A percentile compares a stretch with the other conserved stretches of the same genome.
Conservation (phyloP, 2,329 filamentous ascomycete genomes). For the Apiospora aurea region DNA sequence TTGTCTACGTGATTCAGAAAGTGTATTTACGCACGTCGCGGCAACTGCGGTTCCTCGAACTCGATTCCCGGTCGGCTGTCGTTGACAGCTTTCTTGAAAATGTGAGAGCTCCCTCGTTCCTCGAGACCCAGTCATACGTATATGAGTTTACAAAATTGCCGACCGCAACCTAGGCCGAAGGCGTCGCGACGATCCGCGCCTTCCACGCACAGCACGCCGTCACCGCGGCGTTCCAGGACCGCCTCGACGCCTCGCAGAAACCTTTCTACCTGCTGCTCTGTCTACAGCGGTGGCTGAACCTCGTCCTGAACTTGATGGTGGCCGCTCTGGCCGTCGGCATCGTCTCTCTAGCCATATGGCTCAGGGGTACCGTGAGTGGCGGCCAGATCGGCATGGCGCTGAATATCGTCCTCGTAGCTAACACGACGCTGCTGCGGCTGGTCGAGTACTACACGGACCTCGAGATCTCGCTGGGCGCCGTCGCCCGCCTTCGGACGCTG, state of each 20-base stretch:
- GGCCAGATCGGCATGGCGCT: conserved; percentile 46
- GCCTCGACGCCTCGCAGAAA: conserved; percentile 54
- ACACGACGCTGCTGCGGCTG: conserved; percentile 44
- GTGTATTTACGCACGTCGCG: conserved; percentile 62
- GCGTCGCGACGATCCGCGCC: conserved; percentile 50
- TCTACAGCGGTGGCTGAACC: conserved; percentile 59
- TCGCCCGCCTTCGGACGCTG: conserved; percentile 42
- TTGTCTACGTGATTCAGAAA: conserved; percentile 56
- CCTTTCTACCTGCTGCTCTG: conserved; percentile 58
- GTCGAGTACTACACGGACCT: conserved; percentile 44
- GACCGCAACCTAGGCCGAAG: neutral
- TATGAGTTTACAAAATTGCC: too few relatives aligned
- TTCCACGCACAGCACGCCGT: conserved; percentile 52
- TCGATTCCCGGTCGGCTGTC: conserved; percentile 59
- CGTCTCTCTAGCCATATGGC: conserved; percentile 37
- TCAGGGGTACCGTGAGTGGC: conserved; percentile 34
- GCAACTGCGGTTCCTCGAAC: conserved; percentile 61
- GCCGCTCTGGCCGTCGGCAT: conserved; percentile 51
- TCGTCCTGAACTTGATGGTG: conserved; percentile 58
- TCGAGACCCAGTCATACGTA: too few relatives aligned
- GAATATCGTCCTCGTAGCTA: conserved; percentile 45
- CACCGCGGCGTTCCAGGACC: conserved; percentile 30
- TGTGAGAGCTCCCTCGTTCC: conserved; percentile 32
- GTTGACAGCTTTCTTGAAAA: conserved; percentile 45
- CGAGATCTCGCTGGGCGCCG: conserved; percentile 45